Evolutionary conservation across 306 rosid species (phyloP).

Genomic region (Begonia loranthoides): DNA sequence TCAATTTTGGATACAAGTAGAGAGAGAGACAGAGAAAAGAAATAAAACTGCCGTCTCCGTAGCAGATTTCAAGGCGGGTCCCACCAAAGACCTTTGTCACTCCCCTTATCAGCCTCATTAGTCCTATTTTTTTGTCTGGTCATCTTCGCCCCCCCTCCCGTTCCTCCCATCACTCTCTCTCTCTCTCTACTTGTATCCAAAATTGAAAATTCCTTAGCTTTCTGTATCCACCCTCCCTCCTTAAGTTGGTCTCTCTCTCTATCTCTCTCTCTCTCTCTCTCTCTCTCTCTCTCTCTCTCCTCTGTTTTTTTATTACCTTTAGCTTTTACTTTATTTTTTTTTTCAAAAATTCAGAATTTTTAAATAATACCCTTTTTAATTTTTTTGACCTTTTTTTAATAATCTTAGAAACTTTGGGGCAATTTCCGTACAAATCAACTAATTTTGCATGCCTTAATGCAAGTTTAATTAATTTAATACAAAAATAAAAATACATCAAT

Average conservation of each 20-base stretch:
- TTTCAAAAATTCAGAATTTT: too few relatives aligned
- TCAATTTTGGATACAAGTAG: not conserved
- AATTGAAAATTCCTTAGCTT: not conserved
- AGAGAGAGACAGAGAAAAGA: slow-evolving; percentile 5
- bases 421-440: too few relatives aligned
- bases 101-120: not conserved
- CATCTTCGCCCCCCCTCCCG: not conserved
- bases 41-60: slow-evolving; percentile 16
- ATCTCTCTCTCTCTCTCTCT: not conserved
- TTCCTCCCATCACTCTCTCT: not conserved
- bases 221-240: not conserved
- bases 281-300: not conserved
- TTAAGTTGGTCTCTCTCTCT: not conserved
- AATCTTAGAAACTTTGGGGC: not conserved
- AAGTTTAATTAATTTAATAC: too few relatives aligned
- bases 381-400: not conserved
- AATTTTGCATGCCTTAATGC: too few relatives aligned
- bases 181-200: not conserved
- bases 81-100: slow-evolving; percentile 5
- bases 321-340: too few relatives aligned
- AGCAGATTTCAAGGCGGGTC: slow-evolving; percentile 11
- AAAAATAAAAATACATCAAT: too few relatives aligned
- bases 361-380: too few relatives aligned
- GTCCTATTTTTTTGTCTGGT: too few relatives aligned
- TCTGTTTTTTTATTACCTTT: not conserved